phyloP scores from a whole-genome alignment of 306 rosid genomes.

The Boehmeria nivea region DNA sequence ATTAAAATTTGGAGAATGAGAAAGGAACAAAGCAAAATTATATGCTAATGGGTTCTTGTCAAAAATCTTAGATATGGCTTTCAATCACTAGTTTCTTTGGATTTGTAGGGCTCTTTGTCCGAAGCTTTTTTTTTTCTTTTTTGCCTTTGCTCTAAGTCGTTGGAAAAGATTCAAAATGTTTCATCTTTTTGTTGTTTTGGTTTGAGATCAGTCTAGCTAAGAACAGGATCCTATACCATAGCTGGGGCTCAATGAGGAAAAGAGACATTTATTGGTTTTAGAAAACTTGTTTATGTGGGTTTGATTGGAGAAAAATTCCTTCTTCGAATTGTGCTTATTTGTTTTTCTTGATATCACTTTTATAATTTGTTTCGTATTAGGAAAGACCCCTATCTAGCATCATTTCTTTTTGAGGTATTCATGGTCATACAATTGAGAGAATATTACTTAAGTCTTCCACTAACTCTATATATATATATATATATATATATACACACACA shows the following conservation, averaged over 20 bases:
- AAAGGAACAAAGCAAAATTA: constrained; percentile 65
- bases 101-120: constrained; percentile 46
- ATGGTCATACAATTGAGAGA: constrained; percentile 24
- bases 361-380: constrained; percentile 28
- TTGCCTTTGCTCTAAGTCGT: constrained; percentile 48
- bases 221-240: constrained; percentile 36
- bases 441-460: constrained; percentile 45
- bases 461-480: too few relatives aligned
- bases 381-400: constrained; percentile 27
- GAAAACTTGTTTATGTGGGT: constrained; percentile 37
- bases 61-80: constrained; percentile 81
- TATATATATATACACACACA: too few relatives aligned
- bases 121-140: constrained; percentile 32
- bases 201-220: constrained; percentile 16
- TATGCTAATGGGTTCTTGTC: constrained; percentile 81
- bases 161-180: constrained; percentile 72
- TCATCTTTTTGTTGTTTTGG: constrained; percentile 45
- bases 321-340: constrained; percentile 33
- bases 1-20: constrained; percentile 50
- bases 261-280: constrained; percentile 34
- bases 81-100: constrained; percentile 45
- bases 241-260: constrained; percentile 43
- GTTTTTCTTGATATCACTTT: constrained; percentile 32
- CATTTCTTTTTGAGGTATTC: constrained; percentile 36
- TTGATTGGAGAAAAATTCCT: constrained; percentile 38